phyloP scores from a whole-genome alignment of 148 eudicot genomes.

The Dianthus caryophyllus region DNA sequence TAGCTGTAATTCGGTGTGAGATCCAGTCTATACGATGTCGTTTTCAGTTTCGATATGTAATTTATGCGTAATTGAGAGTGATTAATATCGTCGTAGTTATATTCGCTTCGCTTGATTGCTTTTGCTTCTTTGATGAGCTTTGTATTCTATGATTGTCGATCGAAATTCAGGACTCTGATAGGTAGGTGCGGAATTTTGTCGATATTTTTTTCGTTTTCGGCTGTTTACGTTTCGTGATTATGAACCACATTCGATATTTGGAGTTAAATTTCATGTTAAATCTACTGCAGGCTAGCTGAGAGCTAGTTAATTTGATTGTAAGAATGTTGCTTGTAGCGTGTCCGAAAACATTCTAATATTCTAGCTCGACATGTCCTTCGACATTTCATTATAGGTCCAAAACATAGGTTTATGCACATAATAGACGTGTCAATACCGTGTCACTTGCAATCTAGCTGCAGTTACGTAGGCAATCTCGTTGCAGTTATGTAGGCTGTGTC shows the following conservation, averaged over 20 bases:
- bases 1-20: background rate
- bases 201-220: background rate
- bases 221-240: background rate
- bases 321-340: background rate
- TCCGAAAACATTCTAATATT: no score
- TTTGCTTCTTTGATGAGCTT: no score
- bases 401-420: no score
- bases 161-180: no score
- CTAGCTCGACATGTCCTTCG: no score
- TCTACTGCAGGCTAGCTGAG: background rate
- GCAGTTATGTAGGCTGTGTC: no score
- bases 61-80: background rate
- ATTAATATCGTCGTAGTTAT: background rate
- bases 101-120: background rate
- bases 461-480: no score
- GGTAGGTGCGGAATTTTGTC: background rate
- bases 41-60: background rate
- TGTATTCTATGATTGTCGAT: no score
- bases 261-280: background rate
- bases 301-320: background rate
- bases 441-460: no score
- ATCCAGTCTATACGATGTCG: background rate
- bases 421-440: no score
- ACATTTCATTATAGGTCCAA: no score
- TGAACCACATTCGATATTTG: background rate